Percentiles rank a stretch among this genome's conserved stretches.
Conservation (phyloP, 169 alveolate species). For the Miamiensis avidus region DNA sequence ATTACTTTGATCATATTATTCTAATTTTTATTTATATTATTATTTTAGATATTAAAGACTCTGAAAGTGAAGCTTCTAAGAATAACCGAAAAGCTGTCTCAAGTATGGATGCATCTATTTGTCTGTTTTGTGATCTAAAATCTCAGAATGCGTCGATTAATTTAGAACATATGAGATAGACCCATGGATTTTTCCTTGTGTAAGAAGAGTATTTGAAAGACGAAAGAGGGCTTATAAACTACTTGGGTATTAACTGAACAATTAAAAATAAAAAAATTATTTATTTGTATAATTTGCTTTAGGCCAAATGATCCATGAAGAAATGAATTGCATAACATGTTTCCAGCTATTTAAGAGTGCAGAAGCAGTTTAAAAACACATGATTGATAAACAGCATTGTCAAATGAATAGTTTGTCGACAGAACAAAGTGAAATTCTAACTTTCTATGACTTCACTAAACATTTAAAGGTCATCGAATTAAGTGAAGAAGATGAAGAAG, state of each 20-base stretch:
- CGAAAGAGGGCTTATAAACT: conserved; percentile 13
- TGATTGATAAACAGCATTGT: conserved; percentile 47
- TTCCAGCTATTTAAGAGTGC: conserved; percentile 12
- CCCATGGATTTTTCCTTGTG: conserved; percentile 37
- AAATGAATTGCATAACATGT: neutral
- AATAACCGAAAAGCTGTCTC: neutral
- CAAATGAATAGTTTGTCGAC: conserved; percentile 25
- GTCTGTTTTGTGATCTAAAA: conserved; percentile 36
- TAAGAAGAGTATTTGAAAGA: conserved; percentile 33
- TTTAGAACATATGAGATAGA: conserved; percentile 25
- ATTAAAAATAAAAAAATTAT: neutral
- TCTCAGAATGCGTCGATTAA: neutral
- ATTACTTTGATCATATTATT: too few species aligned
- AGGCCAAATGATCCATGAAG: neutral
- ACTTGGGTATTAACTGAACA: conserved; percentile 14
- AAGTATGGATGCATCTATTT: conserved; percentile 6
- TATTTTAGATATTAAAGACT: neutral
- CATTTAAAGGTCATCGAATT: neutral
- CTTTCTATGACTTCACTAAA: neutral
- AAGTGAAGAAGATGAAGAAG: conserved; percentile 14
- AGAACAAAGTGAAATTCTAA: conserved; percentile 19
- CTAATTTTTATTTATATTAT: too few species aligned
- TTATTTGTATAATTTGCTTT: neutral
- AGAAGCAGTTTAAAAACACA: conserved; percentile 34
- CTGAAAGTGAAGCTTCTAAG: conserved; percentile 10